Evolutionary conservation across 768 basidiomycete species (phyloP).

Genomic region (Leccinellum rugosiceps): DNA sequence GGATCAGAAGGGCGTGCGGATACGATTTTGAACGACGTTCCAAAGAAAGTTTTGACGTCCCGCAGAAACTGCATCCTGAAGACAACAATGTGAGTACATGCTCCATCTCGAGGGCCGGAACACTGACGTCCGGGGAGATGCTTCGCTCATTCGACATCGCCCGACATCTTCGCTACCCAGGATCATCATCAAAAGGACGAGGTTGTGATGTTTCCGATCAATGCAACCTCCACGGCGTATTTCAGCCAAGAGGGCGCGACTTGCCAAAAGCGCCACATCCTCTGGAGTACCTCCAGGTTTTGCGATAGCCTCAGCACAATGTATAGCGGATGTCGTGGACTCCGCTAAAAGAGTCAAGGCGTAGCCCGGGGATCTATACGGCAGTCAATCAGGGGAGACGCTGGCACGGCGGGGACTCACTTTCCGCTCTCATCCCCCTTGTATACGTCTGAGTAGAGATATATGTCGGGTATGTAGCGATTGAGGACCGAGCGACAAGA

Average conservation of each 20-base stretch:
- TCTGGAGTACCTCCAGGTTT: constrained; percentile 84
- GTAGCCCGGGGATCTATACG: constrained; percentile 87
- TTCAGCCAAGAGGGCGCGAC: constrained; percentile 75
- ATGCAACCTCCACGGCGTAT: constrained; percentile 84
- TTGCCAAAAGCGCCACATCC: constrained; percentile 83
- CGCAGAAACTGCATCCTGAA: constrained; percentile 86
- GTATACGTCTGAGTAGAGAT: constrained; percentile 97
- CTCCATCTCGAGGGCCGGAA: background rate
- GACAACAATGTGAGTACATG: constrained; percentile 3
- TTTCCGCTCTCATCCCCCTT: constrained; percentile 97
- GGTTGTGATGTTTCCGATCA: constrained; percentile 82
- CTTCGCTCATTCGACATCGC: constrained; percentile 79
- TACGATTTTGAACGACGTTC: constrained; percentile 90
- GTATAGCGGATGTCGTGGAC: constrained; percentile 85
- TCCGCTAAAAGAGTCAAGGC: constrained; percentile 88
- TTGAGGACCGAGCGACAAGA: constrained; percentile 89
- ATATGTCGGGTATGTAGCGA: constrained; percentile 96
- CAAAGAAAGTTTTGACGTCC: constrained; percentile 79
- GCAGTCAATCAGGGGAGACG: background rate
- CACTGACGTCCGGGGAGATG: constrained; percentile 77
- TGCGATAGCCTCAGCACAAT: constrained; percentile 85
- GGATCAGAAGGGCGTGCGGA: constrained; percentile 52
- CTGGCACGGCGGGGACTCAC: constrained; percentile 44
- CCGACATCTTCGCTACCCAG: constrained; percentile 98
- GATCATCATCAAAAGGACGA: constrained; percentile 88